phyloP scores from a whole-genome alignment of 805 yeast species.

The Candida germanica region DNA sequence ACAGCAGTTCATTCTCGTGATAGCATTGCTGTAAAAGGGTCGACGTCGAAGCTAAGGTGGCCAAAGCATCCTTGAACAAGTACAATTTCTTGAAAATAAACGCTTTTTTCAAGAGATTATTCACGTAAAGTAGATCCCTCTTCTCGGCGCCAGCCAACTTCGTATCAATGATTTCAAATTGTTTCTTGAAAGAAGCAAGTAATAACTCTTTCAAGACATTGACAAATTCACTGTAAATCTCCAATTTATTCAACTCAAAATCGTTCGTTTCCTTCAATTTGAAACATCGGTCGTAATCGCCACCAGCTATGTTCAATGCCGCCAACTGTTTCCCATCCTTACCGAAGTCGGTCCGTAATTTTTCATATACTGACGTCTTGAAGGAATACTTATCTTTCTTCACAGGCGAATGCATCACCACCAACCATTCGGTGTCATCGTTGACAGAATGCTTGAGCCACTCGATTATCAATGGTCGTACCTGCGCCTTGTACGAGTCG shows the following conservation, averaged over 20 bases:
- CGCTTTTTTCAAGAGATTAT: slow-evolving; percentile 6
- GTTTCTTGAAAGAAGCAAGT: slow-evolving; percentile 25
- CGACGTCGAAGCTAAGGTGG: slow-evolving; percentile 4
- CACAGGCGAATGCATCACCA: slow-evolving; percentile 50
- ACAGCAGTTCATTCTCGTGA: background rate
- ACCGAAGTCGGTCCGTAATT: slow-evolving; percentile 51
- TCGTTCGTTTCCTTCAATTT: slow-evolving; percentile 32
- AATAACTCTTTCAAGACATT: slow-evolving; percentile 11
- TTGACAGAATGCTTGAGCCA: slow-evolving; percentile 58
- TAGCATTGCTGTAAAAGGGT: slow-evolving; percentile 2
- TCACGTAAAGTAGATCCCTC: slow-evolving; percentile 8
- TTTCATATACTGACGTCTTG: slow-evolving; percentile 50
- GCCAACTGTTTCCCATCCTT: slow-evolving; percentile 10
- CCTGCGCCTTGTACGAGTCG: slow-evolving; percentile 75
- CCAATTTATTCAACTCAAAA: slow-evolving; percentile 38
- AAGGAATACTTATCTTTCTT: slow-evolving; percentile 39
- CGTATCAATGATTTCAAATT: slow-evolving; percentile 40
- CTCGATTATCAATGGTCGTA: slow-evolving; percentile 75
- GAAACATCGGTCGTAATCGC: slow-evolving; percentile 36
- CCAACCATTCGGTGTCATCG: slow-evolving; percentile 54
- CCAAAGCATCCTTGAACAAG: slow-evolving; percentile 11
- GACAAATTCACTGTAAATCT: slow-evolving; percentile 48
- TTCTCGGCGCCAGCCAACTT: slow-evolving; percentile 1
- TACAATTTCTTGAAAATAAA: slow-evolving; percentile 3
- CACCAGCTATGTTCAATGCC: background rate